Percentiles rank a stretch among this genome's conserved stretches.
These are phyloP conservation scores for Flammula alnicola DNA, from an alignment of 1,284 basidiomycete species.

Conservation along the genomic window DNA sequence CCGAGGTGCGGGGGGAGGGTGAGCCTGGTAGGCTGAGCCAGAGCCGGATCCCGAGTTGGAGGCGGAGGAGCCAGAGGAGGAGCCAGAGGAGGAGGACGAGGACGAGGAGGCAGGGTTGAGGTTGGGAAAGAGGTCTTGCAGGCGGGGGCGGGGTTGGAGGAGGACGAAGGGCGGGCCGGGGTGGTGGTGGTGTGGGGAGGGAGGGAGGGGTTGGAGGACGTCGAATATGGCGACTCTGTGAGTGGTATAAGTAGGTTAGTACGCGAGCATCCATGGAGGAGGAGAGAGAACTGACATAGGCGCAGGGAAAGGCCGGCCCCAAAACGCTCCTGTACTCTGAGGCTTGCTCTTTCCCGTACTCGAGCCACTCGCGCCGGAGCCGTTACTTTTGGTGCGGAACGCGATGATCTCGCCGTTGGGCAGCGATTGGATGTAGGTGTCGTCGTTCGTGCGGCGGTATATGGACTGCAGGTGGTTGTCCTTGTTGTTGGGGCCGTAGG, in stretches of 20 bases:
- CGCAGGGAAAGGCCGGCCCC: slow-evolving; percentile 59
- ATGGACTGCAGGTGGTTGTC: slow-evolving; percentile 65
- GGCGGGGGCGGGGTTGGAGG: slow-evolving; percentile 74
- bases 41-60: slow-evolving; percentile 67
- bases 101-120: slow-evolving; percentile 28
- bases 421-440: slow-evolving; percentile 77
- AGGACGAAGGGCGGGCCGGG: slow-evolving; percentile 64
- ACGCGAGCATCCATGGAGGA: not conserved
- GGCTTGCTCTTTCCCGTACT: slow-evolving; percentile 23
- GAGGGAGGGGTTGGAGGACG: slow-evolving; percentile 50
- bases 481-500: slow-evolving; percentile 84
- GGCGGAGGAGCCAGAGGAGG: slow-evolving; percentile 77
- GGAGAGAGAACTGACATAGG: slow-evolving; percentile 51
- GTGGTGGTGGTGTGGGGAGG: slow-evolving; percentile 36
- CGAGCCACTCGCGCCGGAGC: not conserved
- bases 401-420: slow-evolving; percentile 78
- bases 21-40: slow-evolving; percentile 5
- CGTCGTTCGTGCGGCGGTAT: slow-evolving; percentile 75
- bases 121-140: slow-evolving; percentile 66
- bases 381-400: slow-evolving; percentile 54
- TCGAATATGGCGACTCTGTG: slow-evolving; percentile 80
- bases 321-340: slow-evolving; percentile 48
- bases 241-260: slow-evolving; percentile 12
- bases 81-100: slow-evolving; percentile 54
- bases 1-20: slow-evolving; percentile 50